Evolutionary conservation across 306 rosid genomes (phyloP).

Genomic region (Styphnolobium japonicum): DNA sequence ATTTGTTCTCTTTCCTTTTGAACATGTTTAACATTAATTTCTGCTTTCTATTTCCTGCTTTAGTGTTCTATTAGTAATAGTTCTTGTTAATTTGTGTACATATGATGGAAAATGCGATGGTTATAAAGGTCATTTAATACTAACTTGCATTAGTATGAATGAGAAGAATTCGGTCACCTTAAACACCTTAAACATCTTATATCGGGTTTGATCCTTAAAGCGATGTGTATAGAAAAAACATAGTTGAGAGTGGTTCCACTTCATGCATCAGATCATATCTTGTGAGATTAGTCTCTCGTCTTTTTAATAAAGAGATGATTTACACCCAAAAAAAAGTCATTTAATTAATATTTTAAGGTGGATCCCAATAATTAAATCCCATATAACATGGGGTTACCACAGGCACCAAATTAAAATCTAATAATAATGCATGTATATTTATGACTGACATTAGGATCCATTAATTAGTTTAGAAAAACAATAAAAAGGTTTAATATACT

Average conservation of each 20-base stretch:
- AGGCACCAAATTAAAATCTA: background rate
- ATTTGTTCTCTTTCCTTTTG: background rate
- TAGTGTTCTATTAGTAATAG: background rate
- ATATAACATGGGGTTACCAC: constrained; percentile 14
- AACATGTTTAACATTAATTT: background rate
- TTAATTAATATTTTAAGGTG: constrained; percentile 13
- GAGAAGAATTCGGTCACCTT: no score
- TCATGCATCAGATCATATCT: no score
- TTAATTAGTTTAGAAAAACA: constrained; percentile 11
- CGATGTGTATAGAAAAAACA: no score
- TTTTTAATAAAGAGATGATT: no score
- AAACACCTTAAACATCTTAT: no score
- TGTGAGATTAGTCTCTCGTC: no score
- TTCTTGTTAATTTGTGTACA: constrained; percentile 12
- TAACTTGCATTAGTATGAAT: no score
- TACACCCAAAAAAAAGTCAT: no score
- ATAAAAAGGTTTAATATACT: background rate
- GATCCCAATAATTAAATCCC: constrained; percentile 24
- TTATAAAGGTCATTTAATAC: constrained; percentile 20
- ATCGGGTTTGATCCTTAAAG: no score
- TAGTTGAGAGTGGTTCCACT: no score
- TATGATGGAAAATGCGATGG: constrained; percentile 5
- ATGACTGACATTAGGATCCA: constrained; percentile 27
- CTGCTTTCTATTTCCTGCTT: background rate
- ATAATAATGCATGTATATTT: constrained; percentile 4